These are phyloP conservation scores for Trametes meyenii DNA, from an alignment of 768 basidiomycete species.

Conservation along the genomic window DNA sequence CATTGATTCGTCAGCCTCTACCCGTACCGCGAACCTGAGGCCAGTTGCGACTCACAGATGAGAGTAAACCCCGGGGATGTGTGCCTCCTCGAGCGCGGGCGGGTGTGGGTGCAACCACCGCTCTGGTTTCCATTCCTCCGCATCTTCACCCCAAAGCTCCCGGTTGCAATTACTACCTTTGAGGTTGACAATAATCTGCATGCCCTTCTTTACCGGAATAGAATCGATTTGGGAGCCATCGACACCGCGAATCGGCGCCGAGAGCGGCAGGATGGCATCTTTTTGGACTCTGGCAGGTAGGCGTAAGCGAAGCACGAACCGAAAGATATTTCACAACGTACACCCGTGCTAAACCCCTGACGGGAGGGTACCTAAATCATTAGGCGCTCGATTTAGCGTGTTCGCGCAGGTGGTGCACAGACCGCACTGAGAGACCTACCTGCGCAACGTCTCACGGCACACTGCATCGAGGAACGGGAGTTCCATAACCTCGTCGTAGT, in stretches of 20 bases:
- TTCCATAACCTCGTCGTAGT: slow-evolving; percentile 23
- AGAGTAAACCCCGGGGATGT: neutral
- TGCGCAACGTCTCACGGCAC: slow-evolving; percentile 53
- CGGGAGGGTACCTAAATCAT: neutral
- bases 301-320: neutral
- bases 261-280: slow-evolving; percentile 56
- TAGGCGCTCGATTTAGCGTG: too few relatives aligned
- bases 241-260: slow-evolving; percentile 27
- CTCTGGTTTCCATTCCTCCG: slow-evolving; percentile 42
- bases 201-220: slow-evolving; percentile 50
- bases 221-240: slow-evolving; percentile 41
- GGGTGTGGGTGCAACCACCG: neutral
- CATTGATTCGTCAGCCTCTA: too few relatives aligned
- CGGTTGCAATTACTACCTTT: slow-evolving; percentile 49
- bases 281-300: slow-evolving; percentile 8
- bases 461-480: slow-evolving; percentile 72
- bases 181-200: slow-evolving; percentile 43
- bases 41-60: neutral
- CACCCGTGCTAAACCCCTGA: neutral
- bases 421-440: slow-evolving; percentile 31
- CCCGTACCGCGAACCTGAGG: too few relatives aligned
- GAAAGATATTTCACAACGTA: neutral
- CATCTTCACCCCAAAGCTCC: slow-evolving; percentile 42
- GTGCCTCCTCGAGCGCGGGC: neutral
- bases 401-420: too few relatives aligned